Evolutionary conservation across 2,329 filamentous ascomycete species (phyloP).

Genomic region (Fusarium subglutinans): DNA sequence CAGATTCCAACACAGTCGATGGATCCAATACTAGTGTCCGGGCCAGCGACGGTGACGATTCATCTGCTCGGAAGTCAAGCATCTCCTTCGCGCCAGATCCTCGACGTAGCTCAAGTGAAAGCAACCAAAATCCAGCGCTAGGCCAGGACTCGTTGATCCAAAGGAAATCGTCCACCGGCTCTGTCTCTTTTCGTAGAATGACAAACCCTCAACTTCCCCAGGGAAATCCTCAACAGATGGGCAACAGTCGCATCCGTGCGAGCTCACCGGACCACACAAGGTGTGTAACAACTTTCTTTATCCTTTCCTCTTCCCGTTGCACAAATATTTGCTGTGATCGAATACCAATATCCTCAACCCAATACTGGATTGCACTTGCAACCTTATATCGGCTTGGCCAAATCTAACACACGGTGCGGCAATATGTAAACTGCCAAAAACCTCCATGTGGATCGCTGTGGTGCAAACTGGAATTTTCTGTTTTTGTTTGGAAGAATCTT

Average conservation of each 20-base stretch:
- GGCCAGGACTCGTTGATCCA: conserved; percentile 35
- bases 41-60: conserved; percentile 46
- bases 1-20: conserved; percentile 37
- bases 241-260: conserved; percentile 53
- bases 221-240: conserved; percentile 57
- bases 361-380: neutral
- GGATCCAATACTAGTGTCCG: conserved; percentile 38
- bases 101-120: conserved; percentile 40
- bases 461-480: neutral
- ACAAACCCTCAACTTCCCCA: conserved; percentile 58
- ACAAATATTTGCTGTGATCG: neutral
- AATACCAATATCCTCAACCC: neutral
- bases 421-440: neutral
- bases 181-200: conserved; percentile 58
- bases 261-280: conserved; percentile 60
- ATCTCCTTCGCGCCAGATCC: conserved; percentile 50
- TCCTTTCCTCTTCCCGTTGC: neutral
- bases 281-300: conserved; percentile 47
- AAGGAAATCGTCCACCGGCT: conserved; percentile 58
- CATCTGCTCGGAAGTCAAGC: conserved; percentile 45
- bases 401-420: neutral
- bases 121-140: conserved; percentile 39
- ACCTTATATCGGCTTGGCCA: neutral
- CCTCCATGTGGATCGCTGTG: neutral
- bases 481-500: neutral